phyloP scores from a whole-genome alignment of 495 filamentous ascomycete species.

The Pyrenula aspistea region DNA sequence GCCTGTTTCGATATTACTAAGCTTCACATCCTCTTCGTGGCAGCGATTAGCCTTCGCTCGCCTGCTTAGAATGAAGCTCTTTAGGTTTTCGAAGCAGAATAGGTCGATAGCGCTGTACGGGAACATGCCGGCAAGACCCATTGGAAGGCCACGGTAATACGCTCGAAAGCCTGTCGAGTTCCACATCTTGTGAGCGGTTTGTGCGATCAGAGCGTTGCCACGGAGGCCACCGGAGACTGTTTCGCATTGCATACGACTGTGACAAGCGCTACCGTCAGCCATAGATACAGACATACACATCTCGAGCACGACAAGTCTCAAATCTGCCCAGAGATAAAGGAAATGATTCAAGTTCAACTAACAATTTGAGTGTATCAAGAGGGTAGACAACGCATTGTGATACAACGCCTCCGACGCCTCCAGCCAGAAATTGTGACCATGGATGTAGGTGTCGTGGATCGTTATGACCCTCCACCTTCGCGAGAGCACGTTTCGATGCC shows the following conservation, averaged over 20 bases:
- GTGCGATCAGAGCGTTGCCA: slow-evolving; percentile 74
- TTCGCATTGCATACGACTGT: slow-evolving; percentile 85
- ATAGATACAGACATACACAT: not conserved
- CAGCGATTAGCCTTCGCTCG: slow-evolving; percentile 58
- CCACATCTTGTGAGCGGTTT: slow-evolving; percentile 78
- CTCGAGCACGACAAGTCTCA: not conserved
- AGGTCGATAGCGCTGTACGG: slow-evolving; percentile 96
- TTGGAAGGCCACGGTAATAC: slow-evolving; percentile 85
- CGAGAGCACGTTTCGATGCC: slow-evolving; percentile 79
- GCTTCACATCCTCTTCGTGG: slow-evolving; percentile 70
- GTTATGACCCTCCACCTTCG: slow-evolving; percentile 75
- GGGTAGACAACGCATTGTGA: slow-evolving; percentile 93
- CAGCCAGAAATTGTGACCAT: slow-evolving; percentile 80
- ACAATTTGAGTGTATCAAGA: slow-evolving; percentile 95
- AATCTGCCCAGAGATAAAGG: not conserved
- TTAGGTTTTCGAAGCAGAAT: slow-evolving; percentile 86
- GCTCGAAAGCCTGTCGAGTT: slow-evolving; percentile 55
- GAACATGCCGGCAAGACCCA: slow-evolving; percentile 92
- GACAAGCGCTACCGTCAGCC: slow-evolving; percentile 8
- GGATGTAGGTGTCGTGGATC: slow-evolving; percentile 68
- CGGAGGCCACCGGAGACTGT: slow-evolving; percentile 72
- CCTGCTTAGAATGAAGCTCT: slow-evolving; percentile 53
- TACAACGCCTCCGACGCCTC: slow-evolving; percentile 84
- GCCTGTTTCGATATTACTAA: slow-evolving; percentile 67
- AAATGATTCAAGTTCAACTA: not conserved